A percentile compares a stretch with the other conserved stretches of the same genome.
Evolutionary conservation across 2,329 filamentous ascomycete genomes (phyloP).

Genomic region (Lecanicillium sp.): DNA sequence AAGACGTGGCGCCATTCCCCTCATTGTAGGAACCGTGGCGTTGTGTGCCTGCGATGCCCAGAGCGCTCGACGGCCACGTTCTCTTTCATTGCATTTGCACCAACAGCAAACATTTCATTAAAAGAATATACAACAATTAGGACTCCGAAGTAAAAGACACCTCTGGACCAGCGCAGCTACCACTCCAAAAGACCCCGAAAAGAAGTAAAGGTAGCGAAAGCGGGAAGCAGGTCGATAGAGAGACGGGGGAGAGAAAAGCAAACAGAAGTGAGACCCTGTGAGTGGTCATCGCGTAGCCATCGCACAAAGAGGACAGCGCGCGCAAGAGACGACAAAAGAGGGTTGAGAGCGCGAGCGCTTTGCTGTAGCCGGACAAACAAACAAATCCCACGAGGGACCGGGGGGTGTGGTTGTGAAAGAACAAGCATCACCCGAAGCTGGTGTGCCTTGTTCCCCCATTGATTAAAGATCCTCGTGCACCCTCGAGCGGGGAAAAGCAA

Average conservation of each 20-base stretch:
- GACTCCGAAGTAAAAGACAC: not conserved
- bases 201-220: not conserved
- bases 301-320: conserved; percentile 5
- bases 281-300: not conserved
- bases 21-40: no score
- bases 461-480: no score
- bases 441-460: no score
- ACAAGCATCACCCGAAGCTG: no score
- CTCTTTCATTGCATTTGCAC: not conserved
- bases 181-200: not conserved
- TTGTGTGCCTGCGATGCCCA: no score
- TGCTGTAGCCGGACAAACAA: not conserved
- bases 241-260: not conserved
- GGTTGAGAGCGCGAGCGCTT: not conserved
- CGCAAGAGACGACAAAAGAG: no score
- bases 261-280: conserved; percentile 7
- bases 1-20: no score
- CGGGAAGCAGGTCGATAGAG: not conserved
- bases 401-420: not conserved
- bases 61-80: no score
- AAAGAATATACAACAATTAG: not conserved
- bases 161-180: not conserved
- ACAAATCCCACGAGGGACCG: no score
- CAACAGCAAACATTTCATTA: not conserved
- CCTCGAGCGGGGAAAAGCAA: not conserved